phyloP scores from a whole-genome alignment of 208 protist genomes.

The Acanthamoeba sp. region DNA sequence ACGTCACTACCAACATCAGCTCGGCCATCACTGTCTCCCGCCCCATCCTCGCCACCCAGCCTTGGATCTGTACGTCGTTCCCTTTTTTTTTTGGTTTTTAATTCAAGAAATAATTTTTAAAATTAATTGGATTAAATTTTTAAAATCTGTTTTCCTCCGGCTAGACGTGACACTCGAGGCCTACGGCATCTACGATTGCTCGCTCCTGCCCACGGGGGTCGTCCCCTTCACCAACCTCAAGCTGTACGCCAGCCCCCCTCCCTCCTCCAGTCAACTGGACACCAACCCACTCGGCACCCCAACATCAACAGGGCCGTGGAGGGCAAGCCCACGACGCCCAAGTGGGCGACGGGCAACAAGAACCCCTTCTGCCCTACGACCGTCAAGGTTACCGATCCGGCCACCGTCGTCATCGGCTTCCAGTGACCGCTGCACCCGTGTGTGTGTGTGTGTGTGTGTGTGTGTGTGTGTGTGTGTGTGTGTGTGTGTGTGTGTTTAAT shows the following conservation, averaged over 20 bases:
- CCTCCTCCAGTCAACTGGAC: too few relatives aligned
- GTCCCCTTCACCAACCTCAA: constrained; percentile 6
- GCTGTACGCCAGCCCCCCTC: not conserved
- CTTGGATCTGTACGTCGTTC: not conserved
- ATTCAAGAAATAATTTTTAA: not conserved
- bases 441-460: too few relatives aligned
- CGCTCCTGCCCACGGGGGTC: not conserved
- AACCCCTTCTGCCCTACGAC: not conserved
- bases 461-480: too few relatives aligned
- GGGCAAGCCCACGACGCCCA: not conserved
- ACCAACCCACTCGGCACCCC: not conserved
- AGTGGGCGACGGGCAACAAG: constrained; percentile 6
- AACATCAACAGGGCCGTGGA: constrained; percentile 17
- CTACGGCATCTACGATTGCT: constrained; percentile 64
- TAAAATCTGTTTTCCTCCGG: not conserved
- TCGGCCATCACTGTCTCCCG: constrained; percentile 33
- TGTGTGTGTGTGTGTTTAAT: too few relatives aligned
- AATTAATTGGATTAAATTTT: not conserved
- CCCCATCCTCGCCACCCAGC: constrained; percentile 2
- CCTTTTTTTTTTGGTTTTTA: not conserved
- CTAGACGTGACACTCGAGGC: constrained; percentile 39
- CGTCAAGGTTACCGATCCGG: not conserved
- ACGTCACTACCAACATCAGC: not conserved
- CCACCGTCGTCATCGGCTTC: constrained; percentile 33
- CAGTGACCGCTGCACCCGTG: too few relatives aligned